A percentile compares a stretch with the other conserved stretches of the same genome.
Conservation (phyloP, 2,329 filamentous ascomycete genomes). For the Lecanicillium sp. region DNA sequence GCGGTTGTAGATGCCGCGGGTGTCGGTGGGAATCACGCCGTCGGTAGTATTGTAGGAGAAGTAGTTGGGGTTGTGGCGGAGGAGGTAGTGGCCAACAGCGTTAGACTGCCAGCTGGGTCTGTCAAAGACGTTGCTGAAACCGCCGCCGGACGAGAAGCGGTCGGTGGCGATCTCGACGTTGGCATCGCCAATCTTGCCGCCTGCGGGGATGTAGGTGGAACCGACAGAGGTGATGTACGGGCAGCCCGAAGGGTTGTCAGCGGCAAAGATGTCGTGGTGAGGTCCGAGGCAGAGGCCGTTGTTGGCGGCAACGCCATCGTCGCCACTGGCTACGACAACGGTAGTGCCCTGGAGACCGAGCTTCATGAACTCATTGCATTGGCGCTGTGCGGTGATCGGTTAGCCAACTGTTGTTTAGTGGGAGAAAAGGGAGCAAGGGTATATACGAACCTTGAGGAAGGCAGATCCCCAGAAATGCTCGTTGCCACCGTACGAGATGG, state of each 20-base stretch:
- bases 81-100: constrained; percentile 30
- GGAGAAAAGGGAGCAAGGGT: constrained; percentile 26
- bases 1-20: constrained; percentile 34
- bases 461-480: constrained; percentile 33
- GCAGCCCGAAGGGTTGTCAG: constrained; percentile 23
- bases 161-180: constrained; percentile 36
- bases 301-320: constrained; percentile 12
- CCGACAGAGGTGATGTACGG: constrained; percentile 40
- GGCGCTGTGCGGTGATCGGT: constrained; percentile 25
- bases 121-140: constrained; percentile 40
- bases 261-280: constrained; percentile 30
- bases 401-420: background rate
- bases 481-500: constrained; percentile 36
- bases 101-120: constrained; percentile 37
- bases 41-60: constrained; percentile 25
- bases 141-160: constrained; percentile 36
- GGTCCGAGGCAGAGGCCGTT: constrained; percentile 8
- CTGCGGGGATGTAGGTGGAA: constrained; percentile 36
- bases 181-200: constrained; percentile 26
- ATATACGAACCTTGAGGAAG: constrained; percentile 29
- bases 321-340: constrained; percentile 28
- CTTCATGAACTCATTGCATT: constrained; percentile 34
- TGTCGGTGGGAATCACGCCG: constrained; percentile 23
- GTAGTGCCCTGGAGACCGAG: constrained; percentile 31
- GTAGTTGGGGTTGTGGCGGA: constrained; percentile 10